Evolutionary conservation across 176 grass and related monocot genomes (phyloP).

Genomic region (Musa acuminata): DNA sequence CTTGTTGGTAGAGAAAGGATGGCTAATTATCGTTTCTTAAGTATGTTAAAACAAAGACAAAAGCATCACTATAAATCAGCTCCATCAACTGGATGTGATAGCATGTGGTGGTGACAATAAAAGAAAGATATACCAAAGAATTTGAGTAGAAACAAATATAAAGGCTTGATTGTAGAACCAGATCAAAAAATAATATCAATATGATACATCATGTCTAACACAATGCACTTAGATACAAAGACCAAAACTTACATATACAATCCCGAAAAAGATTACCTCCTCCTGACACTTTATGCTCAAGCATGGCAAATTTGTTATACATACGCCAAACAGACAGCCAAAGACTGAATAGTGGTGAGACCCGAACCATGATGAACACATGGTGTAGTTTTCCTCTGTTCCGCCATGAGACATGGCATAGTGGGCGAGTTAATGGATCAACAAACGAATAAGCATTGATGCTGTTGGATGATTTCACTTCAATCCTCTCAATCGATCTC

Average conservation of each 20-base stretch:
- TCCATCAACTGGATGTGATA: too few species aligned
- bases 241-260: conserved; percentile 3
- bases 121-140: background rate
- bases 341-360: background rate
- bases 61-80: too few species aligned
- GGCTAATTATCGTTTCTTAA: too few species aligned
- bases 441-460: too few species aligned
- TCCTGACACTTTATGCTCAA: background rate
- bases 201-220: background rate
- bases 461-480: background rate
- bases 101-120: too few species aligned
- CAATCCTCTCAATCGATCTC: background rate
- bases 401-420: too few species aligned
- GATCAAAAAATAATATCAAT: background rate
- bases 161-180: background rate
- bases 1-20: too few species aligned
- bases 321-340: background rate
- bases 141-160: background rate
- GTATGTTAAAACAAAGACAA: too few species aligned
- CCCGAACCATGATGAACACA: conserved; percentile 2
- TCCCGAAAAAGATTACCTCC: background rate
- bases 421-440: background rate
- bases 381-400: background rate
- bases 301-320: background rate
- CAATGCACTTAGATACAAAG: conserved; percentile 1